Evolutionary conservation across 2,329 filamentous ascomycete genomes (phyloP).

Genomic region (Furcasterigmium furcatum): DNA sequence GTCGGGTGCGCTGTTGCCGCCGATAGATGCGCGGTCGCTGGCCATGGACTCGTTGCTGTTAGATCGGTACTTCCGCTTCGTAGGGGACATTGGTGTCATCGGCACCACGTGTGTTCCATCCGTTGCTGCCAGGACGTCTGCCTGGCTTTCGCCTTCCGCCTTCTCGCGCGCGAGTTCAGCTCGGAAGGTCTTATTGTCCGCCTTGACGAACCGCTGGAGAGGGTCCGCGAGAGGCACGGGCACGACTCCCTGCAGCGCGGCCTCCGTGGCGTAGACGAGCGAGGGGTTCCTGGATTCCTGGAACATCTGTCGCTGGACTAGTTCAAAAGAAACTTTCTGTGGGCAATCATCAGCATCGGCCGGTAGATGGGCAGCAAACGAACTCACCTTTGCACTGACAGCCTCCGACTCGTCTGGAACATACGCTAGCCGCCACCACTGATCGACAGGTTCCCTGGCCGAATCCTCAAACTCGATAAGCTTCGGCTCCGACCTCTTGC

Average conservation of each 20-base stretch:
- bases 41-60: conserved; percentile 44
- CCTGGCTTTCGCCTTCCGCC: conserved; percentile 13
- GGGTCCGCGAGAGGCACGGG: conserved; percentile 31
- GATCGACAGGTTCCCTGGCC: conserved; percentile 29
- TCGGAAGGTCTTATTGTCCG: conserved; percentile 50
- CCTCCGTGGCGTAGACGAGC: conserved; percentile 52
- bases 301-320: conserved; percentile 42
- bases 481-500: conserved; percentile 36
- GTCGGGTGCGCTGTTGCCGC: conserved; percentile 18
- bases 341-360: conserved; percentile 11
- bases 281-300: conserved; percentile 43
- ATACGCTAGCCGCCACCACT: conserved; percentile 55
- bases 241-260: conserved; percentile 31
- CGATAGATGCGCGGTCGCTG: conserved; percentile 40
- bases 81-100: conserved; percentile 26
- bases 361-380: neutral
- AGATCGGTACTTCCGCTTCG: conserved; percentile 42
- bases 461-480: conserved; percentile 37
- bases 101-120: neutral
- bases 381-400: conserved; percentile 45
- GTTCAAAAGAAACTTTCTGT: conserved; percentile 44
- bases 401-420: conserved; percentile 32
- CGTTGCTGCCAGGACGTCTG: neutral
- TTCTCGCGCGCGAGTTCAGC: conserved; percentile 42
- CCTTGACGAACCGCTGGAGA: conserved; percentile 42